Evolutionary conservation across 2,329 filamentous ascomycete genomes (phyloP).

Genomic region (Colletotrichum eleusines): DNA sequence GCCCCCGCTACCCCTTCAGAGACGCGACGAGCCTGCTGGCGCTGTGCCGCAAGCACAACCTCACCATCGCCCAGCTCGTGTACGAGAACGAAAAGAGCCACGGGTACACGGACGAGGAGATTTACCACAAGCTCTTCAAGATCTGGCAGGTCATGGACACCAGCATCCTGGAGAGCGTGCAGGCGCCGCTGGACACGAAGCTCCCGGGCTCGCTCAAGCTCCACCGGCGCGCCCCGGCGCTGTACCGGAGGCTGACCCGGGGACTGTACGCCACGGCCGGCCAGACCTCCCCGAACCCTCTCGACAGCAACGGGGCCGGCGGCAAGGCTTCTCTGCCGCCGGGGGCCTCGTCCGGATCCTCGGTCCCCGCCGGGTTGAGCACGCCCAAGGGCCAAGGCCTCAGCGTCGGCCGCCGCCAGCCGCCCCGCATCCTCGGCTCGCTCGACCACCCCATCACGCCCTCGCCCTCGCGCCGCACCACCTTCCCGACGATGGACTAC

Average conservation of each 20-base stretch:
- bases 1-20: constrained; percentile 60
- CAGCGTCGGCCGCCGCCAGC: constrained; percentile 47
- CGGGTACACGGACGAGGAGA: constrained; percentile 63
- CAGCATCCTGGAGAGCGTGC: constrained; percentile 63
- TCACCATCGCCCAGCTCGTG: constrained; percentile 64
- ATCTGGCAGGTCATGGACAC: constrained; percentile 66
- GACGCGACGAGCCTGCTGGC: constrained; percentile 60
- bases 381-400: constrained; percentile 12
- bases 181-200: constrained; percentile 55
- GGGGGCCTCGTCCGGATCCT: neutral
- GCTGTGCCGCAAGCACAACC: constrained; percentile 62
- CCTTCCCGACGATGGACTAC: constrained; percentile 64
- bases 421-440: constrained; percentile 59
- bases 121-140: constrained; percentile 59
- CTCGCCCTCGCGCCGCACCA: constrained; percentile 59
- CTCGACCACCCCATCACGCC: constrained; percentile 60
- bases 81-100: constrained; percentile 66
- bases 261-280: constrained; percentile 58
- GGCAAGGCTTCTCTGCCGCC: constrained; percentile 16
- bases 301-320: constrained; percentile 11
- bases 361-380: neutral
- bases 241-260: constrained; percentile 59
- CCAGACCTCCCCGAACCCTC: constrained; percentile 39
- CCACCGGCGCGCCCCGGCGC: constrained; percentile 58
- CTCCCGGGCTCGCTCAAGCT: constrained; percentile 62